Conservation (phyloP, 2,329 filamentous ascomycete species). For the Colletotrichum sp. region DNA sequence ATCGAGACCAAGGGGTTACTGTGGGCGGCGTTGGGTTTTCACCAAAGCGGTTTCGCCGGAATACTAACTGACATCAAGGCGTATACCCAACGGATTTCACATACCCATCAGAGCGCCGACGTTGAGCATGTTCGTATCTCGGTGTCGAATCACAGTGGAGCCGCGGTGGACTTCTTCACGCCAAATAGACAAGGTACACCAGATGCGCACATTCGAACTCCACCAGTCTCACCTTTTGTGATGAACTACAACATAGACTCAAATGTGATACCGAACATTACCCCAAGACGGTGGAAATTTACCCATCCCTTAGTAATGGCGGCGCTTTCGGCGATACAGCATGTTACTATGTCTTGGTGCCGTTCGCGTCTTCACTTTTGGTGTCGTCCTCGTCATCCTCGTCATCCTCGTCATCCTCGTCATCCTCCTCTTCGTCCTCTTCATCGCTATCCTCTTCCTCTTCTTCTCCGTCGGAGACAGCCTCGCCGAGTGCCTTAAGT, state of each 20-base stretch:
- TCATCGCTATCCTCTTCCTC: conserved; percentile 63
- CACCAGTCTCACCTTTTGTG: neutral
- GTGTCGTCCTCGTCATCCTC: conserved; percentile 22
- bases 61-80: neutral
- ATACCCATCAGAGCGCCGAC: neutral
- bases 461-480: conserved; percentile 78
- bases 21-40: neutral
- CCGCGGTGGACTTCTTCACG: neutral
- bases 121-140: neutral
- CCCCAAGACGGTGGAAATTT: neutral
- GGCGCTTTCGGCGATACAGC: neutral
- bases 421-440: conserved; percentile 53
- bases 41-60: neutral
- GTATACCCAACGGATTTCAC: neutral
- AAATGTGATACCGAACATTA: neutral
- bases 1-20: neutral
- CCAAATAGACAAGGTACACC: neutral
- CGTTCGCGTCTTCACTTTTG: conserved; percentile 16
- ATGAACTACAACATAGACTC: neutral
- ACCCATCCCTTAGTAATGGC: neutral
- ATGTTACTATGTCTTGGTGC: neutral
- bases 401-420: conserved; percentile 49
- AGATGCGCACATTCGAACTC: too few relatives aligned
- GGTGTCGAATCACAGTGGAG: neutral
- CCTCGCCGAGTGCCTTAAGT: conserved; percentile 69